Percentiles rank a stretch among this genome's conserved stretches.
Conservation (phyloP, 164 flowering plant genomes). For the Magnolia kwangsiensis region DNA sequence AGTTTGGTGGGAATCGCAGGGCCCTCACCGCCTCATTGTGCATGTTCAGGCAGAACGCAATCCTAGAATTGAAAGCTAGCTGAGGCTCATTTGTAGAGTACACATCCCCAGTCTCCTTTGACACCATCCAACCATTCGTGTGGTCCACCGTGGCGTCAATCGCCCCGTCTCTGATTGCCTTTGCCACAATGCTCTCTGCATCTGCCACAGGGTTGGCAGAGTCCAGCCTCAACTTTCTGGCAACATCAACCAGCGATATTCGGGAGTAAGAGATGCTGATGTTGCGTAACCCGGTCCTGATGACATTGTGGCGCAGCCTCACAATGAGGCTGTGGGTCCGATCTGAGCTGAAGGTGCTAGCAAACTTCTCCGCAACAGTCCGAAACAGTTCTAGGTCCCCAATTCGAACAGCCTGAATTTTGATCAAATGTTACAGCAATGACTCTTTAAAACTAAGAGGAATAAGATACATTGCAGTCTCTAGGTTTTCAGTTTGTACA, state of each 20-base stretch:
- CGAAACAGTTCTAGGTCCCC: slow-evolving; percentile 88
- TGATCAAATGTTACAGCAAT: no score
- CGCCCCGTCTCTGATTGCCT: slow-evolving; percentile 94
- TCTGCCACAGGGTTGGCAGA: slow-evolving; percentile 82
- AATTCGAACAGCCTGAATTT: slow-evolving; percentile 84
- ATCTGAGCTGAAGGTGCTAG: slow-evolving; percentile 58
- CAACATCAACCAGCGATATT: slow-evolving; percentile 81
- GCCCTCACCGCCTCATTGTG: slow-evolving; percentile 93
- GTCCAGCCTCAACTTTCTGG: slow-evolving; percentile 72
- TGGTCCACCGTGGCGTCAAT: slow-evolving; percentile 90
- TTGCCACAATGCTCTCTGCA: slow-evolving; percentile 91
- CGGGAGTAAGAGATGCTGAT: slow-evolving; percentile 91
- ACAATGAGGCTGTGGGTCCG: slow-evolving; percentile 86
- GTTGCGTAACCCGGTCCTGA: slow-evolving; percentile 87
- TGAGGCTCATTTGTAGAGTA: slow-evolving; percentile 94
- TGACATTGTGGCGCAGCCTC: slow-evolving; percentile 86
- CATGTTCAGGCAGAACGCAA: slow-evolving; percentile 91
- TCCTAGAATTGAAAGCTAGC: slow-evolving; percentile 74
- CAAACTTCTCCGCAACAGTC: slow-evolving; percentile 67
- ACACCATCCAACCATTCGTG: slow-evolving; percentile 78
- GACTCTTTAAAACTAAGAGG: no score
- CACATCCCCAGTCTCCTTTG: slow-evolving; percentile 84
- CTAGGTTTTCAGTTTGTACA: neutral
- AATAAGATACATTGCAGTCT: no score
- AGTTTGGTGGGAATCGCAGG: slow-evolving; percentile 76